These are phyloP conservation scores for Chytriomyces confervae DNA, from an alignment of 192 early-diverging fungal species.

Conservation along the genomic window DNA sequence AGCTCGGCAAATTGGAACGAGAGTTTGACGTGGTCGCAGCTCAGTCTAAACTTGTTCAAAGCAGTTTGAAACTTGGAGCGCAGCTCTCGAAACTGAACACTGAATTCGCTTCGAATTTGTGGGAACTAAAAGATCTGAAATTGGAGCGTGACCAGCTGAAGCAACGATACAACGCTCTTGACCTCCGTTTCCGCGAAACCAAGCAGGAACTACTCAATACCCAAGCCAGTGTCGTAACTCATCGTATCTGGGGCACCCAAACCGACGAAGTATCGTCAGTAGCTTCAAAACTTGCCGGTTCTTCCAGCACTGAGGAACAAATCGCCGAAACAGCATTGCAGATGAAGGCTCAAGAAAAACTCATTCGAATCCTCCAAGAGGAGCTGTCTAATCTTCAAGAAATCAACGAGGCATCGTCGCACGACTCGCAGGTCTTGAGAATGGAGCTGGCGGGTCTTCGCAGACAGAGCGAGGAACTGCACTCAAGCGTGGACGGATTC, in stretches of 20 bases:
- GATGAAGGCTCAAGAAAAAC: conserved; percentile 7
- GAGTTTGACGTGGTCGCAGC: neutral
- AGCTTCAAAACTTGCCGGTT: neutral
- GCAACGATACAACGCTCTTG: neutral
- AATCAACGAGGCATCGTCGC: neutral
- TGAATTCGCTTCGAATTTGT: conserved; percentile 12
- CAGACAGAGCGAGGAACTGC: conserved; percentile 1
- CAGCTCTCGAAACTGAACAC: conserved; percentile 19
- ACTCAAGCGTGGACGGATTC: conserved; percentile 14
- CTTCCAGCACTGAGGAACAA: too few species aligned
- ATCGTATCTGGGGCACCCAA: conserved; percentile 23
- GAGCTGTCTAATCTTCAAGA: neutral
- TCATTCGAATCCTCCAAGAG: conserved; percentile 19
- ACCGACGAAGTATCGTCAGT: neutral
- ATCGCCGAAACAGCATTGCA: neutral
- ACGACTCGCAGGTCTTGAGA: neutral
- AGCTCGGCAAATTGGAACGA: neutral
- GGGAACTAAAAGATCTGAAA: conserved; percentile 4
- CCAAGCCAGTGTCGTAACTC: neutral
- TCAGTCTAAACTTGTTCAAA: conserved; percentile 4
- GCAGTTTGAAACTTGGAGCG: conserved; percentile 25
- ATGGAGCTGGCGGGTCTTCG: conserved; percentile 13
- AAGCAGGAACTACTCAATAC: neutral
- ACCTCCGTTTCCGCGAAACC: neutral
- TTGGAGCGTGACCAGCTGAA: conserved; percentile 9